A percentile compares a stretch with the other conserved stretches of the same genome.
phyloP scores from a whole-genome alignment of 140 eudicot species.

The Oenanthe javanica region DNA sequence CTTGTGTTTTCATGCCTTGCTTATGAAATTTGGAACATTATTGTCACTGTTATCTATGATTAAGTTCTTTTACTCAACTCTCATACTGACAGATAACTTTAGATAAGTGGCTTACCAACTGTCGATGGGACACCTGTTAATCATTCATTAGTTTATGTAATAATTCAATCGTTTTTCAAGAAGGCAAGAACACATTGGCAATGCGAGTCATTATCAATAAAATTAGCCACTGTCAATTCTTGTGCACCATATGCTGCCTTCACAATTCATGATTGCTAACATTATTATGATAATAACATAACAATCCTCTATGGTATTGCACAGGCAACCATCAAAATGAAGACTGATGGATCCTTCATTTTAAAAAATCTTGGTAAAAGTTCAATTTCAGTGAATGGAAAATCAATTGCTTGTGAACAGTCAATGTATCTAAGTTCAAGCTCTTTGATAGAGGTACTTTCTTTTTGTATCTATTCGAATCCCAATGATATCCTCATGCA shows the following conservation, averaged over 20 bases:
- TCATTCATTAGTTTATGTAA: not conserved
- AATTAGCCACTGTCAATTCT: not conserved
- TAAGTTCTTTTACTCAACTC: not conserved
- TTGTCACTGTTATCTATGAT: not conserved
- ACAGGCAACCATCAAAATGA: constrained; percentile 84
- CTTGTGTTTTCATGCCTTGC: not conserved
- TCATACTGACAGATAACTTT: not conserved
- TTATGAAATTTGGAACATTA: not conserved
- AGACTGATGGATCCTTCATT: constrained; percentile 64
- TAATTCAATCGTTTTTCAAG: not conserved
- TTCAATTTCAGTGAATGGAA: constrained; percentile 57
- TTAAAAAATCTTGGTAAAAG: constrained; percentile 69
- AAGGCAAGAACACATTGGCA: not conserved
- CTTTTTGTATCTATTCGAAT: not conserved
- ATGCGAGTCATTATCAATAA: not conserved
- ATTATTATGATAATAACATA: not conserved
- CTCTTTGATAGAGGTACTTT: constrained; percentile 76
- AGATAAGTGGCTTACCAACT: not conserved
- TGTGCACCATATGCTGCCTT: not conserved
- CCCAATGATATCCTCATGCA: not conserved
- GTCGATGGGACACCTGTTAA: not conserved
- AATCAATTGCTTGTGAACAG: constrained; percentile 43
- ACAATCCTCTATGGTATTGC: constrained; percentile 9
- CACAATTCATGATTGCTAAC: no score
- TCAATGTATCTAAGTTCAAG: constrained; percentile 40